These are phyloP conservation scores for Astrothelium subdiscretum DNA, from an alignment of 495 filamentous ascomycete genomes.

Conservation along the genomic window DNA sequence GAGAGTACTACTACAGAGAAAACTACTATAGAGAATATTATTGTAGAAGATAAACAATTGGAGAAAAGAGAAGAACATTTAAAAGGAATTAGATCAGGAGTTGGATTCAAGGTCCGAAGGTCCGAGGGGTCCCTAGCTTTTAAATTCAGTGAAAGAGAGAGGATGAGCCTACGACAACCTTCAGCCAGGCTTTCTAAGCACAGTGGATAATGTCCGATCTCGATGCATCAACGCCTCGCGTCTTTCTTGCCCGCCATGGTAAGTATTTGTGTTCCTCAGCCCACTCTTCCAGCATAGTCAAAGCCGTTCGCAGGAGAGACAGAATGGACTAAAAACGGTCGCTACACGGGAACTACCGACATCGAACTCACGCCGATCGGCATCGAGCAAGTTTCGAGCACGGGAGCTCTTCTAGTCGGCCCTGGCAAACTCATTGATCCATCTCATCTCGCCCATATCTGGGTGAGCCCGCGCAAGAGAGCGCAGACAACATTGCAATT, in stretches of 20 bases:
- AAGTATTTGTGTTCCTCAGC: neutral
- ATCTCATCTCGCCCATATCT: slow-evolving; percentile 16
- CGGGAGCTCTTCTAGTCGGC: slow-evolving; percentile 18
- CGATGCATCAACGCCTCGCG: slow-evolving; percentile 25
- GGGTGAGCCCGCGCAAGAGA: slow-evolving; percentile 18
- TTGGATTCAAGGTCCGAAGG: too few relatives aligned
- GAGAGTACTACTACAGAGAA: too few relatives aligned
- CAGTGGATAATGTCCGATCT: slow-evolving; percentile 19
- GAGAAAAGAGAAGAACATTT: too few relatives aligned
- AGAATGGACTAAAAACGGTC: slow-evolving; percentile 24
- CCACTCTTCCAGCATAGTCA: neutral
- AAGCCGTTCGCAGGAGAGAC: slow-evolving; percentile 15
- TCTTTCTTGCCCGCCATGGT: slow-evolving; percentile 27
- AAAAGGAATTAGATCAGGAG: too few relatives aligned
- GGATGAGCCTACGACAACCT: neutral
- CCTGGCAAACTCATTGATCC: slow-evolving; percentile 22
- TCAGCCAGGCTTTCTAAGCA: neutral
- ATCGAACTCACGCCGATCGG: slow-evolving; percentile 17
- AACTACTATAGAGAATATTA: too few relatives aligned
- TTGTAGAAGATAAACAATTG: too few relatives aligned
- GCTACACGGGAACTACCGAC: slow-evolving; percentile 24
- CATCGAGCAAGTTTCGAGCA: slow-evolving; percentile 17
- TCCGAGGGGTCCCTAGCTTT: too few relatives aligned
- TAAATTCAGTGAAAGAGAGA: too few relatives aligned
- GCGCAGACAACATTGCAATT: slow-evolving; percentile 20